These are phyloP conservation scores for Ustilago hordei DNA, from an alignment of 1,284 basidiomycete species.

Conservation along the genomic window DNA sequence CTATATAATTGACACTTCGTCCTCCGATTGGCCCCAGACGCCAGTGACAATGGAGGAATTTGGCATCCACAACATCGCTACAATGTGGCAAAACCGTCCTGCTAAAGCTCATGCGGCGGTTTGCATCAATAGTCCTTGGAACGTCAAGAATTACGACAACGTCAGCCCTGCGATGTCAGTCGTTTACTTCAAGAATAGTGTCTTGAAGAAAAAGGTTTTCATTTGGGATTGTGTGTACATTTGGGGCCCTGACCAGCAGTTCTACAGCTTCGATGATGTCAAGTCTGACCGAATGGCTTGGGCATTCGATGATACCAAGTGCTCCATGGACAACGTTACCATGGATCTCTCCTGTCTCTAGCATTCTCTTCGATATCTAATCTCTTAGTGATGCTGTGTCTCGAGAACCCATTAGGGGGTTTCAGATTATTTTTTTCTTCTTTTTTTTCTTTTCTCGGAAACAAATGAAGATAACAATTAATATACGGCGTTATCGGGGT, in stretches of 20 bases:
- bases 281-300: conserved; percentile 9
- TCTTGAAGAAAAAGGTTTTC: neutral
- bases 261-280: conserved; percentile 9
- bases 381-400: neutral
- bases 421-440: too few relatives aligned
- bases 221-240: conserved; percentile 28
- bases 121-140: conserved; percentile 21
- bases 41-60: conserved; percentile 11
- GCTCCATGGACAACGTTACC: conserved; percentile 14
- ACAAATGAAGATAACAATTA: too few relatives aligned
- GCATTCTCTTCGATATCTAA: too few relatives aligned
- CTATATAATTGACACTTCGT: too few relatives aligned
- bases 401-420: too few relatives aligned
- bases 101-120: conserved; percentile 7
- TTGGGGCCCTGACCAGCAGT: conserved; percentile 20
- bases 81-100: conserved; percentile 23
- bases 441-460: too few relatives aligned
- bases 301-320: conserved; percentile 10
- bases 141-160: conserved; percentile 10
- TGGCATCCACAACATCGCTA: neutral
- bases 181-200: conserved; percentile 6
- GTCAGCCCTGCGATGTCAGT: conserved; percentile 11
- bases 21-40: conserved; percentile 13
- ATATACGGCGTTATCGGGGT: too few relatives aligned
- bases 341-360: conserved; percentile 11